These are phyloP conservation scores for Trametes versicolor DNA, from an alignment of 1,284 basidiomycete genomes.

Conservation along the genomic window DNA sequence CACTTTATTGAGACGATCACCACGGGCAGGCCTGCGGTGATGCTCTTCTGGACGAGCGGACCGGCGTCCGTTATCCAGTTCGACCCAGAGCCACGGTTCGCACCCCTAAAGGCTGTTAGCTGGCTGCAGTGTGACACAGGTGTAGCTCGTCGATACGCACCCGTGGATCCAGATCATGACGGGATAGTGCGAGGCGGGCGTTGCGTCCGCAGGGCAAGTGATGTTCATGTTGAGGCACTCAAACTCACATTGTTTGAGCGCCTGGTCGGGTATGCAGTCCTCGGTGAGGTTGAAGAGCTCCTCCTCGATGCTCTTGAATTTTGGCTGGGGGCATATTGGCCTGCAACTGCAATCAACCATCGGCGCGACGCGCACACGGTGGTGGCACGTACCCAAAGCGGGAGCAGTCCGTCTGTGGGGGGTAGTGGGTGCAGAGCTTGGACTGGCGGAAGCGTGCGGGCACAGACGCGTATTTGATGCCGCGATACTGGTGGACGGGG, in stretches of 20 bases:
- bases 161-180: constrained; percentile 87
- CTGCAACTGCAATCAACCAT: constrained; percentile 47
- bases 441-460: constrained; percentile 80
- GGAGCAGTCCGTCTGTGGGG: constrained; percentile 66
- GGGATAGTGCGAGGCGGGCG: constrained; percentile 61
- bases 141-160: constrained; percentile 46
- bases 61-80: constrained; percentile 81
- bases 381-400: constrained; percentile 61
- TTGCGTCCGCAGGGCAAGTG: constrained; percentile 69
- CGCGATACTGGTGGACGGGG: constrained; percentile 74
- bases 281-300: constrained; percentile 67
- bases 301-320: constrained; percentile 61
- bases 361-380: constrained; percentile 2
- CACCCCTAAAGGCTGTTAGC: constrained; percentile 57
- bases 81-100: constrained; percentile 75
- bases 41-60: constrained; percentile 71
- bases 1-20: constrained; percentile 82
- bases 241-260: constrained; percentile 73
- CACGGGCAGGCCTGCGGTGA: constrained; percentile 67
- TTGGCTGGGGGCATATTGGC: constrained; percentile 78
- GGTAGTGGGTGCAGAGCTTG: constrained; percentile 63
- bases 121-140: constrained; percentile 22
- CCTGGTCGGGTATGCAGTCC: constrained; percentile 61
- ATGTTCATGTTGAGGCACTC: constrained; percentile 82
- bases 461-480: constrained; percentile 79